A percentile compares a stretch with the other conserved stretches of the same genome.
Evolutionary conservation across 2,329 filamentous ascomycete species (phyloP).

Genomic region (Mariannaea sp.): DNA sequence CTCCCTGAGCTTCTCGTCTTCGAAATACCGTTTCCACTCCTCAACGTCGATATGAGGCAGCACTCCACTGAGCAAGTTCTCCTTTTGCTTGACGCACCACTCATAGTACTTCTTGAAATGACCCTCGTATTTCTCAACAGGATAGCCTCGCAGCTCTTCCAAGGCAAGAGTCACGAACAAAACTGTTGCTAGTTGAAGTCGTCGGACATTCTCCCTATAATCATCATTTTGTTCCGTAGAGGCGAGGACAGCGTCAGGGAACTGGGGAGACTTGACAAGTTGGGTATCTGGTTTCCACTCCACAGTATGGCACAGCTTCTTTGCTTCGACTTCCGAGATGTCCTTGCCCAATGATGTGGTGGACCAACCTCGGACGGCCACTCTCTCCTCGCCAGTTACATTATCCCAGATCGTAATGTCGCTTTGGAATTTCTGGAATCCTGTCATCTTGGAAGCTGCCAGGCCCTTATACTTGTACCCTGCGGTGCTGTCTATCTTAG

Average conservation of each 20-base stretch:
- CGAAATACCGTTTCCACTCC: background rate
- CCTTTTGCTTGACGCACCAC: conserved; percentile 9
- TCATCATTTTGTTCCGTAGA: background rate
- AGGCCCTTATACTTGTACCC: background rate
- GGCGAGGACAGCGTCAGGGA: background rate
- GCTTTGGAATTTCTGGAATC: conserved; percentile 5
- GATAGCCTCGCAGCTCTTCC: background rate
- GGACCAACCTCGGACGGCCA: background rate
- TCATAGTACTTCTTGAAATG: conserved; percentile 14
- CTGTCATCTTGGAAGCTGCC: background rate
- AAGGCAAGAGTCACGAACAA: conserved; percentile 7
- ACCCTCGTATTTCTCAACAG: background rate
- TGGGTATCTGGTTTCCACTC: conserved; percentile 11
- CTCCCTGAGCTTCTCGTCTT: background rate
- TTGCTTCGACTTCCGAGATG: background rate
- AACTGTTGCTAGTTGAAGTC: background rate
- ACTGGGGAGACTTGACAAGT: background rate
- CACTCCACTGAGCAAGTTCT: background rate
- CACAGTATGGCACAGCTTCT: conserved; percentile 11
- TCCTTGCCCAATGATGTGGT: background rate
- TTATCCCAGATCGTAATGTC: background rate
- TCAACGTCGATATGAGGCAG: background rate
- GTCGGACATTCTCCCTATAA: background rate
- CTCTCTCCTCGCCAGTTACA: background rate
- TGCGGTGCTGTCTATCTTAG: background rate